Percentiles rank a stretch among this genome's conserved stretches.
Conservation (phyloP, 2,329 filamentous ascomycete species). For the Cadophora sp. region DNA sequence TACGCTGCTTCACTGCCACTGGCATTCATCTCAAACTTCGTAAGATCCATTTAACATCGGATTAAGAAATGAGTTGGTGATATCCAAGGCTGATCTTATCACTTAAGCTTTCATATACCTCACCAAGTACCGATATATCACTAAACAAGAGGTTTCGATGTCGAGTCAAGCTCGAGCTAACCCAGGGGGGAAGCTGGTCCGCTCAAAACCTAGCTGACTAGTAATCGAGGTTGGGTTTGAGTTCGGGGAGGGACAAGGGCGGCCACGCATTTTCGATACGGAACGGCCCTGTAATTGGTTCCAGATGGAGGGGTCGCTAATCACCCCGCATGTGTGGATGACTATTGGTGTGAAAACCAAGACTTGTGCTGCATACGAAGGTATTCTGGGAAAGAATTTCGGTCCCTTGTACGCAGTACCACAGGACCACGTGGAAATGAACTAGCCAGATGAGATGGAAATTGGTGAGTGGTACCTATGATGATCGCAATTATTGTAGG, state of each 20-base stretch:
- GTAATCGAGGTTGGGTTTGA: background rate
- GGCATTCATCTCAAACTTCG: too few species aligned
- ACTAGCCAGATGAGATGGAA: background rate
- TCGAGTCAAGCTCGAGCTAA: slow-evolving; percentile 10
- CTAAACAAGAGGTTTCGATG: background rate
- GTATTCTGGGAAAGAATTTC: slow-evolving; percentile 12
- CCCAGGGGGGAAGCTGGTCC: background rate
- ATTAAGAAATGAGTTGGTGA: background rate
- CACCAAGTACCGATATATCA: background rate
- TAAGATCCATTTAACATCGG: background rate
- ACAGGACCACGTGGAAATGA: background rate
- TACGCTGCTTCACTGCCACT: too few species aligned
- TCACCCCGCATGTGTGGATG: background rate
- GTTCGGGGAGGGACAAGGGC: slow-evolving; percentile 6
- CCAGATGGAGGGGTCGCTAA: slow-evolving; percentile 1
- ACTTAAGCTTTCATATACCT: slow-evolving; percentile 1
- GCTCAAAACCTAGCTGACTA: background rate
- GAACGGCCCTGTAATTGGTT: slow-evolving; percentile 6
- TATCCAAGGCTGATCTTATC: background rate
- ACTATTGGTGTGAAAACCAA: slow-evolving; percentile 20
- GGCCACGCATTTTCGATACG: background rate
- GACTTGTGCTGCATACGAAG: background rate
- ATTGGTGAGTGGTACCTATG: background rate
- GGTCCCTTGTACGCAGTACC: too few species aligned
- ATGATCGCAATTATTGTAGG: background rate